A percentile compares a stretch with the other conserved stretches of the same genome.
Evolutionary conservation across 2,329 filamentous ascomycete species (phyloP).

Genomic region (Hortaea sp.): DNA sequence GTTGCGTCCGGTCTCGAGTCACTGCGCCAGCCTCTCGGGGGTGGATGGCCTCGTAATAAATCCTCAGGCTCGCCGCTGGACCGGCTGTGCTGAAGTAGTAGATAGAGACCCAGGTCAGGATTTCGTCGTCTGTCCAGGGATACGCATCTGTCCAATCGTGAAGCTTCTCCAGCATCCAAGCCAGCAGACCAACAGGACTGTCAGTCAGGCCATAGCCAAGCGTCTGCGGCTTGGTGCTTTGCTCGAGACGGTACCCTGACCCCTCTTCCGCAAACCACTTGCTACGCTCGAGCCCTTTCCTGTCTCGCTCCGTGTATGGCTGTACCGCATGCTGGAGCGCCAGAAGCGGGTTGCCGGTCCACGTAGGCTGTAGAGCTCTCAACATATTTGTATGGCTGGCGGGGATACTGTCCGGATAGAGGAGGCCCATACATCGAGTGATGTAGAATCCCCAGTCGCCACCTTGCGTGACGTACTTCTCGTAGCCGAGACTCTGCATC

Average conservation of each 20-base stretch:
- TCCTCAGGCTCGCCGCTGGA: constrained; percentile 54
- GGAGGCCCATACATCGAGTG: constrained; percentile 49
- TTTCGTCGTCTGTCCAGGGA: constrained; percentile 65
- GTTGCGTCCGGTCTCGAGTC: constrained; percentile 26
- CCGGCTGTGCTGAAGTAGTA: constrained; percentile 64
- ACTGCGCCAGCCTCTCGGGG: constrained; percentile 13
- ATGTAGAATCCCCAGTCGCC: constrained; percentile 62
- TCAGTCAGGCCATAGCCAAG: constrained; percentile 60
- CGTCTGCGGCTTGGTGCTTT: constrained; percentile 62
- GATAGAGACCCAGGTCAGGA: constrained; percentile 63
- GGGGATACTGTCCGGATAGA: constrained; percentile 48
- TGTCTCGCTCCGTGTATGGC: constrained; percentile 45
- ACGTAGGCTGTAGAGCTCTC: constrained; percentile 40
- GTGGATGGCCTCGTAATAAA: constrained; percentile 61
- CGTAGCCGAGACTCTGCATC: constrained; percentile 59
- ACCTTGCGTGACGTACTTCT: constrained; percentile 49
- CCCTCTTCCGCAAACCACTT: constrained; percentile 51
- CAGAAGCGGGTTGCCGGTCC: constrained; percentile 44
- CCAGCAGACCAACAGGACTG: constrained; percentile 58
- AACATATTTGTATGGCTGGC: constrained; percentile 56
- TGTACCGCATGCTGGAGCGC: constrained; percentile 47
- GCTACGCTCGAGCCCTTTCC: constrained; percentile 41
- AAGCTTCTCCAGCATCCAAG: constrained; percentile 76
- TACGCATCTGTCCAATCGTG: constrained; percentile 62
- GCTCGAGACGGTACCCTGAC: constrained; percentile 48